A percentile compares a stretch with the other conserved stretches of the same genome.
These are phyloP conservation scores for Fusarium sp. DNA, from an alignment of 2,329 filamentous ascomycete genomes.

Conservation along the genomic window DNA sequence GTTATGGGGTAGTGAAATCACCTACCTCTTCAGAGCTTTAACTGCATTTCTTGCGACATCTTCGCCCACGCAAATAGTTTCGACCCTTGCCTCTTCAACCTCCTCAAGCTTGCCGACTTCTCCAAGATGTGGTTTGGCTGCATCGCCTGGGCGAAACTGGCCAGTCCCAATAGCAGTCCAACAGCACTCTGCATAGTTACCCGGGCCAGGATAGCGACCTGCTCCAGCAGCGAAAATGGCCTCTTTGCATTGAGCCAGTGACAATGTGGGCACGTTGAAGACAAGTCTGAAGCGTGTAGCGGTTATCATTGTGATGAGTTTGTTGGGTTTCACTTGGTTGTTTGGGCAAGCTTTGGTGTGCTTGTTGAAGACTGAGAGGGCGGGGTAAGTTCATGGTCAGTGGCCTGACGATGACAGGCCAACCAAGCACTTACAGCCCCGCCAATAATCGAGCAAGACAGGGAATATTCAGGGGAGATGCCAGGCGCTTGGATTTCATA, in stretches of 20 bases:
- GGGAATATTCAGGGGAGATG: no score
- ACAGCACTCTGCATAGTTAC: not conserved
- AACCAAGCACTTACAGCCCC: no score
- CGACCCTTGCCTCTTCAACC: not conserved
- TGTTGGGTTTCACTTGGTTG: no score
- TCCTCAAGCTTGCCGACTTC: not conserved
- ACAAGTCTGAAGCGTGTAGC: not conserved
- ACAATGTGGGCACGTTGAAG: not conserved
- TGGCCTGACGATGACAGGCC: no score
- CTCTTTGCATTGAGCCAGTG: not conserved
- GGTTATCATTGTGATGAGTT: no score
- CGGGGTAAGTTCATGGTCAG: no score
- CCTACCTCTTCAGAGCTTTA: not conserved
- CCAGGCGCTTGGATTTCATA: no score
- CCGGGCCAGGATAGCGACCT: not conserved
- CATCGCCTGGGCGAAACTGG: not conserved
- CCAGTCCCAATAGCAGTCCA: not conserved
- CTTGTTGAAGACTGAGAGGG: no score
- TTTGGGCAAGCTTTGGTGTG: no score
- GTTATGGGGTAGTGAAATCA: not conserved
- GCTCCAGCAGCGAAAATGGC: not conserved
- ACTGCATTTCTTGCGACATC: not conserved
- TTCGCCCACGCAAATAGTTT: not conserved
- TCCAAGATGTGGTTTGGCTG: fast-evolving
- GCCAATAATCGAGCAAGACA: no score